Conservation (phyloP, 1,284 basidiomycete genomes). For the Trametes versicolor region DNA sequence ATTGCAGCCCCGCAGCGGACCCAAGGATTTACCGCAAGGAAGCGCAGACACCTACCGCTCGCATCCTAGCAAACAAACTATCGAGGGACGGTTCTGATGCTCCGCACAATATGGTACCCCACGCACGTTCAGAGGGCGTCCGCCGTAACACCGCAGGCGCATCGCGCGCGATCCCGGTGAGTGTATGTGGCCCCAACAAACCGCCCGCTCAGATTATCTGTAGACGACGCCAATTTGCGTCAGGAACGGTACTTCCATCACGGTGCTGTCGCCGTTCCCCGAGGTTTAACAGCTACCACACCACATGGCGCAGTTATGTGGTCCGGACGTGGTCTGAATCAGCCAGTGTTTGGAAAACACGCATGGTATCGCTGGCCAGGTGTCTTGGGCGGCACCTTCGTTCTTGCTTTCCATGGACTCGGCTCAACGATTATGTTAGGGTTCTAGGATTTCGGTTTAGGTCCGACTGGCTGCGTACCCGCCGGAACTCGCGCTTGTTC, state of each 20-base stretch:
- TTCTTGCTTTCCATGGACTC: neutral
- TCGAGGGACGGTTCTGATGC: constrained; percentile 4
- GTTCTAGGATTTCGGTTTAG: neutral
- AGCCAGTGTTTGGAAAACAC: neutral
- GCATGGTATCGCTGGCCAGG: neutral
- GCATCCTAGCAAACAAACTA: too few species aligned
- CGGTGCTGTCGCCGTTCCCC: neutral
- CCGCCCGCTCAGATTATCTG: neutral
- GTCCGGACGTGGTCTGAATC: neutral
- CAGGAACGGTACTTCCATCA: neutral
- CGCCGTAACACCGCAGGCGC: neutral
- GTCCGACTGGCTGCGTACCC: neutral
- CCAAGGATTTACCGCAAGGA: neutral
- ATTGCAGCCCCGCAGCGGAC: neutral
- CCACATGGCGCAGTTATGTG: neutral
- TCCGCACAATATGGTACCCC: neutral
- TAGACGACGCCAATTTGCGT: neutral
- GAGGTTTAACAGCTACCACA: neutral
- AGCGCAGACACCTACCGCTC: neutral
- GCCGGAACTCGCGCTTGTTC: neutral
- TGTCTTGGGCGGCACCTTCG: neutral
- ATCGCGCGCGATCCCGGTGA: too few species aligned
- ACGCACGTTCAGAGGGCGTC: neutral
- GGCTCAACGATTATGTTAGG: neutral
- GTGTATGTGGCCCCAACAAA: constrained; percentile 4